These are phyloP conservation scores for Aspergillus haitiensis DNA, from an alignment of 495 filamentous ascomycete species.

Conservation along the genomic window DNA sequence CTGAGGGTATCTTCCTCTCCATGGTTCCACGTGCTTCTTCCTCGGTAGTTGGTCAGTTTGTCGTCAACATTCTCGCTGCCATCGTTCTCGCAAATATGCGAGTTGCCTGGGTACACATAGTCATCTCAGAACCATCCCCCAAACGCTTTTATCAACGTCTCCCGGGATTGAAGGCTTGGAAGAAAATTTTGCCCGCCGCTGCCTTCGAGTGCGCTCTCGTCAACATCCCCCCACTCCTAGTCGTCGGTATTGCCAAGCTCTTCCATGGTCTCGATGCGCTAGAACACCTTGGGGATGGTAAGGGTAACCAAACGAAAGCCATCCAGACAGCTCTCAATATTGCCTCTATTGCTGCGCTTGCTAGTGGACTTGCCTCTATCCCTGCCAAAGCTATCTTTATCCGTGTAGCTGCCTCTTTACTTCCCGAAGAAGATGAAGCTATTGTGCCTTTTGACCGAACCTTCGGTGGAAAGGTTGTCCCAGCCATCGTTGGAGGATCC, in stretches of 20 bases:
- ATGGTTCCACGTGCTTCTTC: constrained; percentile 30
- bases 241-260: constrained; percentile 34
- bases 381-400: constrained; percentile 63
- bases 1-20: constrained; percentile 27
- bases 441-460: constrained; percentile 77
- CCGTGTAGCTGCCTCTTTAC: constrained; percentile 70
- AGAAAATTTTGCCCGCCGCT: constrained; percentile 52
- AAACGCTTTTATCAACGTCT: constrained; percentile 55
- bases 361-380: constrained; percentile 53
- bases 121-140: constrained; percentile 56
- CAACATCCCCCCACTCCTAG: constrained; percentile 40
- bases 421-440: constrained; percentile 66
- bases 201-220: constrained; percentile 43
- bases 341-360: constrained; percentile 34
- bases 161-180: constrained; percentile 45
- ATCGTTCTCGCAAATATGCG: constrained; percentile 51
- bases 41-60: constrained; percentile 35
- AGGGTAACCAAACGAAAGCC: constrained; percentile 4
- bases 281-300: constrained; percentile 16
- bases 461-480: constrained; percentile 59
- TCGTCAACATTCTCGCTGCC: constrained; percentile 41
- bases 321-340: constrained; percentile 38
- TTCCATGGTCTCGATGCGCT: constrained; percentile 31
- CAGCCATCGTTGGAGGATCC: constrained; percentile 65
- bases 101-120: constrained; percentile 61